Evolutionary conservation across 768 basidiomycete species (phyloP).

Genomic region (Boletus sensibilis): DNA sequence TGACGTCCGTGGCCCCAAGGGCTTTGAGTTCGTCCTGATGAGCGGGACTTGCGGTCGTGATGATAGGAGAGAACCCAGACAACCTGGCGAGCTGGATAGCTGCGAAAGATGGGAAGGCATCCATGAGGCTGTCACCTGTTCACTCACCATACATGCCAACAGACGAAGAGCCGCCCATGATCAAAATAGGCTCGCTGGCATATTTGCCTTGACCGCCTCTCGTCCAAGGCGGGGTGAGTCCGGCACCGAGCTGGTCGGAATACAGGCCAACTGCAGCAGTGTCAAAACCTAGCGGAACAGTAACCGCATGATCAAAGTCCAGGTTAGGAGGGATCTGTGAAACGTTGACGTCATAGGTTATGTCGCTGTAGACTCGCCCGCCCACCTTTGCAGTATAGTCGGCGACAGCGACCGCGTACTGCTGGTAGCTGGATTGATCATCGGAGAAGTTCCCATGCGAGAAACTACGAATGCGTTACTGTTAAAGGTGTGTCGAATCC

Average conservation of each 20-base stretch:
- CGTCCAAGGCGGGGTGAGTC: constrained; percentile 38
- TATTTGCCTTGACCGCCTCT: constrained; percentile 37
- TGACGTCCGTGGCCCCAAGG: constrained; percentile 41
- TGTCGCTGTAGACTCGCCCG: not conserved
- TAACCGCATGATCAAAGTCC: constrained; percentile 44
- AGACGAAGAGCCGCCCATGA: constrained; percentile 49
- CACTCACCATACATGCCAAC: constrained; percentile 48
- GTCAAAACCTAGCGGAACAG: constrained; percentile 48
- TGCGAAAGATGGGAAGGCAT: constrained; percentile 13
- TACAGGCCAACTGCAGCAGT: constrained; percentile 50
- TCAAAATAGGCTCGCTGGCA: constrained; percentile 40
- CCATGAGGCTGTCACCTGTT: not conserved
- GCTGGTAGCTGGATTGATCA: constrained; percentile 39
- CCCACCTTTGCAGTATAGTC: constrained; percentile 39
- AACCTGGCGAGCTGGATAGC: constrained; percentile 41
- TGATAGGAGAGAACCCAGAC: constrained; percentile 43
- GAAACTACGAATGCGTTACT: constrained; percentile 3
- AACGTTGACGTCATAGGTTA: constrained; percentile 2
- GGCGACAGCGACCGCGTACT: constrained; percentile 36
- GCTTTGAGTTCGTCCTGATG: constrained; percentile 33
- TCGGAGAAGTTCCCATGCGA: constrained; percentile 33
- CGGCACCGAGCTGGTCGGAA: constrained; percentile 36
- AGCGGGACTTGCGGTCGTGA: constrained; percentile 36
- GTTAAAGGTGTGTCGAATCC: not conserved
- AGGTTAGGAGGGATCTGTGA: constrained; percentile 44